Evolutionary conservation across 805 yeast genomes (phyloP), one percentile per base, ranked within the genome.

Genomic region (Nakazawaea wyomingensis): DNA sequence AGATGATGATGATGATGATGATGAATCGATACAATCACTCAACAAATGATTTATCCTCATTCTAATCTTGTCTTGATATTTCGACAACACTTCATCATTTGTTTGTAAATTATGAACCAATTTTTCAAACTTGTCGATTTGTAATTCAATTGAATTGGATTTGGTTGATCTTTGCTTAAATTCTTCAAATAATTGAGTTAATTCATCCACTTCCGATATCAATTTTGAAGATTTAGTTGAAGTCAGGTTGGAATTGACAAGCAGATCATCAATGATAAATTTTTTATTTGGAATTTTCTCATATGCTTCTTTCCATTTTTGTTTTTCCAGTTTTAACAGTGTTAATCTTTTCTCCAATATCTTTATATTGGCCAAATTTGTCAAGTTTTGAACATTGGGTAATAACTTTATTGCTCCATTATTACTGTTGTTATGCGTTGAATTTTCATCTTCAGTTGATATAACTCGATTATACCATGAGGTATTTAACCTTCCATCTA

Each of bases 381-480:
- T 64, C 7, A 62, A 58, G 52, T 85, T 85, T 37, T 76, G 68
- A n/a, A 76, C 74, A 55, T 85, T 84, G 1, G 86, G 82, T 28
- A 68, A 57, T 27, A 74, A 53, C 5, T 66, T 59, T 6, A 59
- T 57, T 9, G 61, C 61, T 9, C 32, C 47, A 29, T 50, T 57
- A 10, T 47, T 48, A 4, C 48, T 50, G 10, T 7, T 24, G 27
- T 8, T 24, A 8, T 24, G 27, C n/a, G n/a, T n/a, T n/a, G n/a
- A n/a, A 24, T 24, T 24, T 11, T 8, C 8, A 6, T 53, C 55
- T 4, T 51, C 60, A 1, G 51, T 58, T 3, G 54, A 54, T 4
- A 56, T 60, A 13, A 53, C 51, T 11, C 70, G 58, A 40, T 66
- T 68, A 72, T 82, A 81, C 95, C 93, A 85, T 54, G 83, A 78